Conservation (phyloP, 805 yeast genomes). For the Priceomyces medius region DNA sequence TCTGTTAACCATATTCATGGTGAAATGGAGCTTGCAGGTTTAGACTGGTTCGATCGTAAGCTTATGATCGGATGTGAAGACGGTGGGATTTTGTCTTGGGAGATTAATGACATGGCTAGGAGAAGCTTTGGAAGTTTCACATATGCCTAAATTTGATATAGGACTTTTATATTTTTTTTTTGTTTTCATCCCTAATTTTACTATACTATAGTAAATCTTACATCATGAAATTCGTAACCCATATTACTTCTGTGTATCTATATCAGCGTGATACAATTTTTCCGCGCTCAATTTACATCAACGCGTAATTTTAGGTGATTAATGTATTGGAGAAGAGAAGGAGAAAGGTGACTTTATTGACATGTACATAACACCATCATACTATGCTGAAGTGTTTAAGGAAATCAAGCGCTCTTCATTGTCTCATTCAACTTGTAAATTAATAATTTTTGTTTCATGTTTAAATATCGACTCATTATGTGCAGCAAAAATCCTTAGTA, state of each 20-base stretch:
- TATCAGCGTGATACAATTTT: too few relatives aligned
- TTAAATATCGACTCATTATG: conserved; percentile 89
- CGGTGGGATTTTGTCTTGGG: conserved; percentile 42
- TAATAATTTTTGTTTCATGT: conserved; percentile 86
- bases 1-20: conserved; percentile 38
- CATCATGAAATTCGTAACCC: too few relatives aligned
- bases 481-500: conserved; percentile 74
- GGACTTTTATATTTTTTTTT: background rate
- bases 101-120: conserved; percentile 36
- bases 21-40: conserved; percentile 43
- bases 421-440: conserved; percentile 89
- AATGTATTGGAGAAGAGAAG: background rate
- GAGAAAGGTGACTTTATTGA: conserved; percentile 13
- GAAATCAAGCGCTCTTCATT: conserved; percentile 69
- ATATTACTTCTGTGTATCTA: too few relatives aligned
- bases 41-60: conserved; percentile 34
- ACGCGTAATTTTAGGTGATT: conserved; percentile 5
- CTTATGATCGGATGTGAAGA: conserved; percentile 41
- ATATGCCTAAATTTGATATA: conserved; percentile 21
- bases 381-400: conserved; percentile 66
- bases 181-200: too few relatives aligned
- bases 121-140: conserved; percentile 40
- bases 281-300: background rate
- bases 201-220: too few relatives aligned
- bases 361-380: conserved; percentile 76